Percentiles rank a stretch among this genome's conserved stretches.
Evolutionary conservation across 208 protist genomes (phyloP).

Genomic region (Leptomonas seymouri): DNA sequence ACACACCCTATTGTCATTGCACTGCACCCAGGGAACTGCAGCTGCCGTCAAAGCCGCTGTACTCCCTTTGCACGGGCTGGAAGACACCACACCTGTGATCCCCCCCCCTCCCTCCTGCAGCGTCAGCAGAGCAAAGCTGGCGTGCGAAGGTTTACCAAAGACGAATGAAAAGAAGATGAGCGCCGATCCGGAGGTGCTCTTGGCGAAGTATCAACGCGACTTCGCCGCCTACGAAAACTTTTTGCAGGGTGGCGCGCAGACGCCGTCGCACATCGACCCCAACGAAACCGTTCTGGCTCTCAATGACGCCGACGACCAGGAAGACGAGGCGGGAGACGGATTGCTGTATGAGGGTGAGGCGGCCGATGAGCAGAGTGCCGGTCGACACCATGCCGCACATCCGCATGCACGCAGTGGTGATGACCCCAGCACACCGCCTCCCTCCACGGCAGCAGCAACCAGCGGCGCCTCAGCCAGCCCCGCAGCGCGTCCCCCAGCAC

Average conservation of each 20-base stretch:
- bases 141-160: not conserved
- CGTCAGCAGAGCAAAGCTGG: not conserved
- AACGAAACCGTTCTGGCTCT: constrained; percentile 9
- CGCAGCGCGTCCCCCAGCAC: constrained; percentile 8
- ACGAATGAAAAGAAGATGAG: constrained; percentile 5
- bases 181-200: constrained; percentile 15
- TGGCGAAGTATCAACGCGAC: constrained; percentile 10
- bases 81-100: too few relatives aligned
- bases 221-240: constrained; percentile 26
- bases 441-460: not conserved
- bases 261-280: not conserved
- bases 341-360: not conserved
- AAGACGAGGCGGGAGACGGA: not conserved
- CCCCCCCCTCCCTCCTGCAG: too few relatives aligned
- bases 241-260: not conserved
- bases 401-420: not conserved
- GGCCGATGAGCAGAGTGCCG: not conserved
- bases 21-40: too few relatives aligned
- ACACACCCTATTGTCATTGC: too few relatives aligned
- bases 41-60: too few relatives aligned
- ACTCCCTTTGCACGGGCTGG: too few relatives aligned
- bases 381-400: not conserved
- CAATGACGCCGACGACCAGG: not conserved
- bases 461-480: constrained; percentile 4
- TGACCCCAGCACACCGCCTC: not conserved